These are phyloP conservation scores for Noccaea bulbosa DNA, from an alignment of 345 rosid species.

Conservation along the genomic window DNA sequence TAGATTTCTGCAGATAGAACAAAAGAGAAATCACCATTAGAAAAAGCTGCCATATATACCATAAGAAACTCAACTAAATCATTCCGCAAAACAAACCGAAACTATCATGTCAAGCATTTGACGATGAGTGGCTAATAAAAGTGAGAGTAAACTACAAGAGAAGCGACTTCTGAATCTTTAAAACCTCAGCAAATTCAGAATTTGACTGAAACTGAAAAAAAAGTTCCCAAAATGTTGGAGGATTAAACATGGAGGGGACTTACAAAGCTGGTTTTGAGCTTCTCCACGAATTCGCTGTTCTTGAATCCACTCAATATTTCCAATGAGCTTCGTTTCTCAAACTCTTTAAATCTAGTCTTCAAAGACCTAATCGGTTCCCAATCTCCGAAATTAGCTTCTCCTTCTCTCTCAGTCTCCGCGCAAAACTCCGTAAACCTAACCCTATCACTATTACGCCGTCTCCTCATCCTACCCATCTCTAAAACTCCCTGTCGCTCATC, in stretches of 20 bases:
- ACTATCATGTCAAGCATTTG: conserved; percentile 11
- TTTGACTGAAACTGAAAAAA: neutral
- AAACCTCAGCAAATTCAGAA: neutral
- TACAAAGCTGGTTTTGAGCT: conserved; percentile 90
- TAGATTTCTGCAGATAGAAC: conserved; percentile 68
- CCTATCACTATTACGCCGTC: conserved; percentile 54
- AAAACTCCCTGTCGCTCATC: conserved; percentile 48
- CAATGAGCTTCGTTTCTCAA: conserved; percentile 72
- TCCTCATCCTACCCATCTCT: conserved; percentile 55
- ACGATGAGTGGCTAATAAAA: conserved; percentile 12
- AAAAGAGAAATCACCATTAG: conserved; percentile 33
- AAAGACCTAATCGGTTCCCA: conserved; percentile 86
- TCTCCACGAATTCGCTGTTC: conserved; percentile 78
- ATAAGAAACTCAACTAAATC: conserved; percentile 8
- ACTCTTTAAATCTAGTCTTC: conserved; percentile 70
- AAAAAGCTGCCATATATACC: neutral
- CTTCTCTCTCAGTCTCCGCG: conserved; percentile 44
- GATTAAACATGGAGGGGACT: conserved; percentile 17
- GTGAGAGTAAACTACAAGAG: neutral
- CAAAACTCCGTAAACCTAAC: conserved; percentile 58
- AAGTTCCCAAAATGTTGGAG: neutral
- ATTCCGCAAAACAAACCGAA: neutral
- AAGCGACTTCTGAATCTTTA: neutral
- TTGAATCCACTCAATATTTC: conserved; percentile 75
- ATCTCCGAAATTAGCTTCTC: conserved; percentile 54